Evolutionary conservation across 805 yeast genomes (phyloP).

Genomic region (Candida multigemmis): DNA sequence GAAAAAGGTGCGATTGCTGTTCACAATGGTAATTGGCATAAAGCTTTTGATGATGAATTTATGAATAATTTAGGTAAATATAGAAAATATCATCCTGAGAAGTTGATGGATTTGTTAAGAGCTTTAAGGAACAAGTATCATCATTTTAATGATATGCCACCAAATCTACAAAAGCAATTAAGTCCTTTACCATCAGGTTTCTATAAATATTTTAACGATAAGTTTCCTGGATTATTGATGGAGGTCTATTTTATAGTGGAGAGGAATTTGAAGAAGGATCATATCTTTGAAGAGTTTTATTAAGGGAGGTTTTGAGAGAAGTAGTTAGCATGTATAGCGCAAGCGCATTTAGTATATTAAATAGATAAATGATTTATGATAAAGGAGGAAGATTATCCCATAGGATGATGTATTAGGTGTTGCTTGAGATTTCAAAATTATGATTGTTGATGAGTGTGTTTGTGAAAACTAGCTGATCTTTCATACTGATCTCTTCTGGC

Average conservation of each 20-base stretch:
- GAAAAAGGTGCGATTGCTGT: conserved; percentile 44
- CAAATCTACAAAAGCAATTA: conserved; percentile 51
- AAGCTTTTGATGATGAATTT: conserved; percentile 59
- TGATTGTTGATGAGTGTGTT: no score
- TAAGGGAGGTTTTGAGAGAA: conserved; percentile 4
- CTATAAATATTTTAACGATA: conserved; percentile 60
- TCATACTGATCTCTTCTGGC: background rate
- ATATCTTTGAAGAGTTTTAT: conserved; percentile 37
- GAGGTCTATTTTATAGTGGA: conserved; percentile 58
- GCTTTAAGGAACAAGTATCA: conserved; percentile 91
- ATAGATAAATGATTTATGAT: no score
- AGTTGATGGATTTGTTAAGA: conserved; percentile 76
- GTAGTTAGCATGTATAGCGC: background rate
- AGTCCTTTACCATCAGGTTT: conserved; percentile 82
- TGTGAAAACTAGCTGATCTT: background rate
- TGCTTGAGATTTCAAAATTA: no score
- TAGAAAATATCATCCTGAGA: conserved; percentile 74
- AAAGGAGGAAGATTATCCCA: background rate
- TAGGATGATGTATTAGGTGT: no score
- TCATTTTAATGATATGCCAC: conserved; percentile 86
- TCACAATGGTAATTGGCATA: conserved; percentile 68
- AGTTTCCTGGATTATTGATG: conserved; percentile 76
- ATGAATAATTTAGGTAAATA: conserved; percentile 83
- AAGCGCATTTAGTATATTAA: no score
- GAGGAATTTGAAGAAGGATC: conserved; percentile 54